Evolutionary conservation across 495 filamentous ascomycete species (phyloP).

Genomic region (Hypomontagnella submonticulosa): DNA sequence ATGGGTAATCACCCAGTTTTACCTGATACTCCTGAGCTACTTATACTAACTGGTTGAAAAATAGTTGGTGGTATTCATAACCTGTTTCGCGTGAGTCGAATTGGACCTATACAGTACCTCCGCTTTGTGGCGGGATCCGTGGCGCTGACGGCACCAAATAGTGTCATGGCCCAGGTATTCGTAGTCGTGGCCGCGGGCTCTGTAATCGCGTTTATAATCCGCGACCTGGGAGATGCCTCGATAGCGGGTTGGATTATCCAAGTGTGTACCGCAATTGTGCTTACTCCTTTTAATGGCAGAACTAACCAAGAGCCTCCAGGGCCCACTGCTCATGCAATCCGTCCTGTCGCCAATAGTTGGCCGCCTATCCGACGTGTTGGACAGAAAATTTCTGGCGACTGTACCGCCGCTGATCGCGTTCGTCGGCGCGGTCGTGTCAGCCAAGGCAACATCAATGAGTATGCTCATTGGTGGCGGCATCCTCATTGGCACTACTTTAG

Average conservation of each 20-base stretch:
- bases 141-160: slow-evolving; percentile 20
- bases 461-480: slow-evolving; percentile 67
- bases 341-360: slow-evolving; percentile 65
- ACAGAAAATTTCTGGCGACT: slow-evolving; percentile 62
- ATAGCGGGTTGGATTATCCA: slow-evolving; percentile 67
- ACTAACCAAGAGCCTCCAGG: slow-evolving; percentile 41
- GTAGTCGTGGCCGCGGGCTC: slow-evolving; percentile 66
- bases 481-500: slow-evolving; percentile 62
- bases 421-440: slow-evolving; percentile 62
- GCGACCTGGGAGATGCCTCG: slow-evolving; percentile 61
- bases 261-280: slow-evolving; percentile 30
- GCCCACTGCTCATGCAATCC: slow-evolving; percentile 64
- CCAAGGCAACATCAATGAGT: slow-evolving; percentile 63
- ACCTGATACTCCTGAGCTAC: neutral
- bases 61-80: slow-evolving; percentile 52
- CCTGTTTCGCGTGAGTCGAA: slow-evolving; percentile 51
- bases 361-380: slow-evolving; percentile 65
- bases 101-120: neutral
- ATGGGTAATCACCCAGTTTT: slow-evolving; percentile 39
- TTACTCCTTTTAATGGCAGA: neutral
- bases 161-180: slow-evolving; percentile 61
- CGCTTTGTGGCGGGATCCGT: neutral
- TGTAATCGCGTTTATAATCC: slow-evolving; percentile 65
- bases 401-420: slow-evolving; percentile 64
- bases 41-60: slow-evolving; percentile 13